Base-by-base conservation (phyloP, 768 basidiomycete species). In the Suillus subaureus region DNA sequence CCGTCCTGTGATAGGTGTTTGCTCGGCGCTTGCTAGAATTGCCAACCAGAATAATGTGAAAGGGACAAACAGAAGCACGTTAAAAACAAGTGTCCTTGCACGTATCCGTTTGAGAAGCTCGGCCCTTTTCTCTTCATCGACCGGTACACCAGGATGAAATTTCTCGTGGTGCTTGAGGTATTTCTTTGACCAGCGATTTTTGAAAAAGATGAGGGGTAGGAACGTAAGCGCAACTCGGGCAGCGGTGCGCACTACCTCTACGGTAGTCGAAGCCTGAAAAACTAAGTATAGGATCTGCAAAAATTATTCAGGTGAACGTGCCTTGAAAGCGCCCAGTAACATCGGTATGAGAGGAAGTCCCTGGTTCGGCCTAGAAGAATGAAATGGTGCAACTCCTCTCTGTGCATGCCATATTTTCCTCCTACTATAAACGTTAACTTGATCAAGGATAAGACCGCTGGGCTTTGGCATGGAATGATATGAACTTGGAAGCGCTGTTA, bases 1-100 rank as follows among this genome's bases (percentile, higher is more conserved):
- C 92, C 93, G 84, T 74, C 93, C 93, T n/a, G 93, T 94, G 62
- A 95, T 79, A 3, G 93, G 93, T 6, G 93, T 92, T 70, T 84
- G 80, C 75, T 95, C 93, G 64, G 89, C 70, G 67, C 90, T 90
- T 3, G 90, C 91, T 3, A 92, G 64, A 60, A 93, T 84, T 2
- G 90, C 90, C 2, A 85, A 79, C 84, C 85, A 88, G 71, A 94
- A 86, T 28, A 93, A 73, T 13, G 81, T 69, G 23, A 83, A 76
- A 1, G 93, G 93, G 40, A 88, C 79, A 49, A 89, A 78, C 56
- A 92, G 73, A 26, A 93, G 81, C 33, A 83, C 62, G 61, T 86
- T 85, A 61, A 88, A 79, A 18, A 87, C 56, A 37, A 81, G 69
- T 1, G 84, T 89, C 62, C 83, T 79, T 37, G 78, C 75, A 54